Percentiles rank a stretch among this genome's conserved stretches.
Conservation (phyloP, 768 basidiomycete species). For the Paxillus involutus region DNA sequence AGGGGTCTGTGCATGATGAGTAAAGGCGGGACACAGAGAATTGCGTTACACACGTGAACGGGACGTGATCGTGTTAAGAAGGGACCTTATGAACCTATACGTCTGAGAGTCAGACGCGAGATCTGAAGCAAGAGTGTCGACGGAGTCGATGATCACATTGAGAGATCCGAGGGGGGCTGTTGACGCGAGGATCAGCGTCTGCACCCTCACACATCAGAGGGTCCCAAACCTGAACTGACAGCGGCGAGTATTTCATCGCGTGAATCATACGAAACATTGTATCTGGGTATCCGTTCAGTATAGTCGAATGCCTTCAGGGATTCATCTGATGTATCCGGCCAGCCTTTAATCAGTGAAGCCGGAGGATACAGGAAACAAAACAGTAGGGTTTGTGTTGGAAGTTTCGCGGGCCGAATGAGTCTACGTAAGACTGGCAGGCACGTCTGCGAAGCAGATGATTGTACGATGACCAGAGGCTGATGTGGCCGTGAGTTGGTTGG, state of each 20-base stretch:
- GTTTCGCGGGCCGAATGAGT: constrained; percentile 34
- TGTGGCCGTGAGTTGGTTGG: constrained; percentile 21
- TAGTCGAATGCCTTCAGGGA: constrained; percentile 48
- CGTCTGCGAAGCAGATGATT: constrained; percentile 61
- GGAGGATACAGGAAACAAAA: constrained; percentile 62
- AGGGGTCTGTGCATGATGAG: constrained; percentile 40
- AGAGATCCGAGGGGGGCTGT: constrained; percentile 48
- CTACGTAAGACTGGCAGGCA: constrained; percentile 54
- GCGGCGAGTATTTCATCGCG: constrained; percentile 39
- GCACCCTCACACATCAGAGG: not conserved
- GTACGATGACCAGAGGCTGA: constrained; percentile 52
- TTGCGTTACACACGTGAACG: constrained; percentile 46
- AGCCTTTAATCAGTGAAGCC: constrained; percentile 38
- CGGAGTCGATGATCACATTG: constrained; percentile 69
- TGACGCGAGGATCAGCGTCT: constrained; percentile 9
- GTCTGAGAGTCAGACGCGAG: constrained; percentile 52
- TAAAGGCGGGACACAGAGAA: not conserved
- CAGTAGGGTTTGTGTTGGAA: constrained; percentile 36
- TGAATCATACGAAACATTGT: constrained; percentile 39
- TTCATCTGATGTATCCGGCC: constrained; percentile 16
- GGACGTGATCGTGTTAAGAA: constrained; percentile 44
- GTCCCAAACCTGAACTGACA: constrained; percentile 37
- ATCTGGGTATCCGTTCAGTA: constrained; percentile 52
- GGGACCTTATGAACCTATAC: constrained; percentile 49
- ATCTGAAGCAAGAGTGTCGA: constrained; percentile 64